Conservation (phyloP, 768 basidiomycete species). For the Pleurotus tuber-regium region DNA sequence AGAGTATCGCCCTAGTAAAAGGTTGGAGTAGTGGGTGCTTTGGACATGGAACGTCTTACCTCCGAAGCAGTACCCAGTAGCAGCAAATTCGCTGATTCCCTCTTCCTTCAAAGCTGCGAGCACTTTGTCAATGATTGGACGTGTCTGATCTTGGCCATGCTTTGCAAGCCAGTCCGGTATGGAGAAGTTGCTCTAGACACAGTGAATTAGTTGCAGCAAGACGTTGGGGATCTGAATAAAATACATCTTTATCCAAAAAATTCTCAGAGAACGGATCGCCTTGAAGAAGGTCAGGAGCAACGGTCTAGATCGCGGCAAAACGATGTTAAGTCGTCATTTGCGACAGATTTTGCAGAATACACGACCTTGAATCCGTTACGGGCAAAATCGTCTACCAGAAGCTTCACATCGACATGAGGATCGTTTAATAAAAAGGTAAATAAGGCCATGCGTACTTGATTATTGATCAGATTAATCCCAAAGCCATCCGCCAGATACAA, state of each 20-base stretch:
- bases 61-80: constrained; percentile 70
- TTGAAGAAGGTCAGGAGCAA: constrained; percentile 39
- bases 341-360: too few relatives aligned
- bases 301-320: too few relatives aligned
- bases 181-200: constrained; percentile 32
- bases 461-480: constrained; percentile 46
- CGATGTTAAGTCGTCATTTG: too few relatives aligned
- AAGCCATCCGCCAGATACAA: constrained; percentile 55
- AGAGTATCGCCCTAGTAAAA: constrained; percentile 39
- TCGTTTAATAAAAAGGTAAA: not conserved
- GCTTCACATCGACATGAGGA: constrained; percentile 16
- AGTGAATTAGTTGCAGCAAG: not conserved
- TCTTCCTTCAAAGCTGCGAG: constrained; percentile 52
- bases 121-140: constrained; percentile 53
- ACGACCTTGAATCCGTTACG: constrained; percentile 35
- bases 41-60: constrained; percentile 31
- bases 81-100: constrained; percentile 57
- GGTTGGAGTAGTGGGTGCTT: not conserved
- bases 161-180: constrained; percentile 37
- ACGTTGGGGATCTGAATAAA: not conserved
- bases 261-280: constrained; percentile 37
- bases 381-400: constrained; percentile 33
- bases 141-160: constrained; percentile 39
- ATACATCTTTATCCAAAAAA: constrained; percentile 30
- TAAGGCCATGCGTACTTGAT: constrained; percentile 28